phyloP scores from a whole-genome alignment of 2,329 filamentous ascomycete species.

The Fusarium subglutinans region DNA sequence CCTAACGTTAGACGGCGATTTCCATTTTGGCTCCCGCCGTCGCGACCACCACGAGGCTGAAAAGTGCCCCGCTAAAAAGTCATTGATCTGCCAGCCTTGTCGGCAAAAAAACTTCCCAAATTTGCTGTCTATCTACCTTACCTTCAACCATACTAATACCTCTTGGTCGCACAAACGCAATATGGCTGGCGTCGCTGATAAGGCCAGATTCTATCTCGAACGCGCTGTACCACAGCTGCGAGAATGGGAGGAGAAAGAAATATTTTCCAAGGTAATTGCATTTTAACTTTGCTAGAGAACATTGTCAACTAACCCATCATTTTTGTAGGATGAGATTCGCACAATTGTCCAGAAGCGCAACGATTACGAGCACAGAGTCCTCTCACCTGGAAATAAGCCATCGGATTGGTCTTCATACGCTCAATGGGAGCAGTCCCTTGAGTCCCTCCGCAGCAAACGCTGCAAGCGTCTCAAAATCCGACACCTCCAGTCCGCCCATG shows the following conservation, averaged over 20 bases:
- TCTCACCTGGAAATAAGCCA: constrained; percentile 79
- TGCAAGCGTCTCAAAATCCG: constrained; percentile 83
- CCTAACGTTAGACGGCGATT: constrained; percentile 2
- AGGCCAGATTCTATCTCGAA: constrained; percentile 94
- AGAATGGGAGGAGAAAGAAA: constrained; percentile 89
- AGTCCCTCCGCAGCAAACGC: constrained; percentile 82
- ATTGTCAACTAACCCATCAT: constrained; percentile 9
- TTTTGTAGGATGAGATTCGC: constrained; percentile 80
- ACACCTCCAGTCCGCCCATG: constrained; percentile 69
- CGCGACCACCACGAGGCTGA: constrained; percentile 25
- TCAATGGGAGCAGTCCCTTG: constrained; percentile 74
- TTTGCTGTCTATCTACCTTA: not conserved
- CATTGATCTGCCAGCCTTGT: constrained; percentile 27
- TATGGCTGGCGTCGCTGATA: constrained; percentile 89
- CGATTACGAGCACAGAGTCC: constrained; percentile 90
- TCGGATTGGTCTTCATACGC: constrained; percentile 87
- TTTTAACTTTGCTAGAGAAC: not conserved
- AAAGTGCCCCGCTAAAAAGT: constrained; percentile 31
- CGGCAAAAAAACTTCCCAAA: constrained; percentile 34
- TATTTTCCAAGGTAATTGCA: constrained; percentile 79
- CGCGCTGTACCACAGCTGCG: constrained; percentile 90
- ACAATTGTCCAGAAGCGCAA: constrained; percentile 90
- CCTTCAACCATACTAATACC: not conserved
- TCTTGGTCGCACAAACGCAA: not conserved
- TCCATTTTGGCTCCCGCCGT: not conserved